These are phyloP conservation scores for Coprinopsis marcescibilis DNA, from an alignment of 768 basidiomycete species.

Conservation along the genomic window DNA sequence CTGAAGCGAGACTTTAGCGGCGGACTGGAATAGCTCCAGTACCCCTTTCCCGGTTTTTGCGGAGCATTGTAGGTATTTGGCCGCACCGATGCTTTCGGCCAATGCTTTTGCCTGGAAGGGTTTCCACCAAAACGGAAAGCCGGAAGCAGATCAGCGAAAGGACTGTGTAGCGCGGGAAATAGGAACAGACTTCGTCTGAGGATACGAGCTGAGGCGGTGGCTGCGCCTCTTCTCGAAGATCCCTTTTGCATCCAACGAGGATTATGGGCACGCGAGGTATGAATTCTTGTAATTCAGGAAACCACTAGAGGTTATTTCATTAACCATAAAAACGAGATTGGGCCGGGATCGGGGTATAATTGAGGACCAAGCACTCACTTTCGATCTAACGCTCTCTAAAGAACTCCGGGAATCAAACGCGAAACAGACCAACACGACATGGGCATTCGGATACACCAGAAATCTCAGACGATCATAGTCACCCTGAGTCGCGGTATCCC, in stretches of 20 bases:
- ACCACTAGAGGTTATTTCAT: background rate
- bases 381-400: constrained; percentile 75
- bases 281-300: background rate
- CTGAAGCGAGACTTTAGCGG: background rate
- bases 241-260: constrained; percentile 1
- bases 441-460: constrained; percentile 78
- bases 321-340: background rate
- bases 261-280: background rate
- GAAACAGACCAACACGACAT: constrained; percentile 82
- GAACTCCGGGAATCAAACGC: constrained; percentile 71
- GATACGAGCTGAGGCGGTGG: background rate
- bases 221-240: background rate
- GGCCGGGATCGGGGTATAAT: background rate
- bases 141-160: background rate
- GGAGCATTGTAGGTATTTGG: constrained; percentile 1
- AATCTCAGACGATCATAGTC: constrained; percentile 79
- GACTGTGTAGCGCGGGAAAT: background rate
- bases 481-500: constrained; percentile 78
- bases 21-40: background rate
- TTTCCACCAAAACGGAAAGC: no score
- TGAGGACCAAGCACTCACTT: constrained; percentile 27
- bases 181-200: background rate
- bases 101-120: background rate
- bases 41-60: background rate
- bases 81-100: background rate